phyloP scores from a whole-genome alignment of 495 filamentous ascomycete species.

The Letharia lupina region DNA sequence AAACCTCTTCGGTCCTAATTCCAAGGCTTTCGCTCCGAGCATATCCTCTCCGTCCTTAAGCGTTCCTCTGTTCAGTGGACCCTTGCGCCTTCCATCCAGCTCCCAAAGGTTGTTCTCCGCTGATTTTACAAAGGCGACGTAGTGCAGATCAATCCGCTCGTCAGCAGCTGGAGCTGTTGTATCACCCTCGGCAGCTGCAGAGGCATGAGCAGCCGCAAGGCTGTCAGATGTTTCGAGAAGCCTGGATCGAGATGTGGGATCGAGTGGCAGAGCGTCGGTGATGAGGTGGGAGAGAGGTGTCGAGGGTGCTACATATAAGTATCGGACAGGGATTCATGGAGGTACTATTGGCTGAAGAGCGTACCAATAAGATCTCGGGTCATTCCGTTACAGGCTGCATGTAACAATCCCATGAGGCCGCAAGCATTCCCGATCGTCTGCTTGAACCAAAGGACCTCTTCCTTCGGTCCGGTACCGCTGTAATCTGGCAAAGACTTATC shows the following conservation, averaged over 20 bases:
- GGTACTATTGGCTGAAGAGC: neutral
- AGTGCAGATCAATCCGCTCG: constrained; percentile 61
- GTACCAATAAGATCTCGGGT: constrained; percentile 36
- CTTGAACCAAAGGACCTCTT: constrained; percentile 55
- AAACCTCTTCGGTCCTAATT: constrained; percentile 54
- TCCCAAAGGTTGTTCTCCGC: constrained; percentile 64
- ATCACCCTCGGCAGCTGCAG: constrained; percentile 58
- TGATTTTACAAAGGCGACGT: constrained; percentile 71
- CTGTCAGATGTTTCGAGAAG: constrained; percentile 59
- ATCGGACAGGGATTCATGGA: neutral
- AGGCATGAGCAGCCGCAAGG: constrained; percentile 62
- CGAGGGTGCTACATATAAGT: constrained; percentile 15
- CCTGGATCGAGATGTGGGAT: constrained; percentile 45
- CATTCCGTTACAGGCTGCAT: constrained; percentile 47
- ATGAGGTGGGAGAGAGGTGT: constrained; percentile 30
- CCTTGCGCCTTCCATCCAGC: constrained; percentile 67
- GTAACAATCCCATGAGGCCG: constrained; percentile 55
- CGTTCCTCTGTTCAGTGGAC: constrained; percentile 61
- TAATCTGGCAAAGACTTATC: constrained; percentile 37
- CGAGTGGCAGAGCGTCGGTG: constrained; percentile 30
- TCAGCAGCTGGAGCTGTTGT: constrained; percentile 55
- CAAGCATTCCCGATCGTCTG: constrained; percentile 61
- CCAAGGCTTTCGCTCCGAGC: constrained; percentile 55
- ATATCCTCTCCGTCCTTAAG: constrained; percentile 59
- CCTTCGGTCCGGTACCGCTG: constrained; percentile 38